These are phyloP conservation scores for Myxozyma lipomycoides DNA, from an alignment of 805 yeast species.

Conservation along the genomic window DNA sequence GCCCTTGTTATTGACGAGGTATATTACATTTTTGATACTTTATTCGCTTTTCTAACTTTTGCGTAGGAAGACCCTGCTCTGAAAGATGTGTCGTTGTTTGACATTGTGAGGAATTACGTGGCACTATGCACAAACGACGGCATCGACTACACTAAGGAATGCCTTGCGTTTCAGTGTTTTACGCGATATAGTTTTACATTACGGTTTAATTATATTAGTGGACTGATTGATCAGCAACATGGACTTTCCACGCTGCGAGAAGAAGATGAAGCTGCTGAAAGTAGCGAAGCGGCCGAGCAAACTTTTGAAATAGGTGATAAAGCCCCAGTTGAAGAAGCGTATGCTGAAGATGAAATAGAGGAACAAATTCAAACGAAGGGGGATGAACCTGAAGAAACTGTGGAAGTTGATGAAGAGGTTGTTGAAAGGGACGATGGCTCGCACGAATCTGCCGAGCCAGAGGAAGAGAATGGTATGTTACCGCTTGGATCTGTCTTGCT, in stretches of 20 bases:
- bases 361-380: background rate
- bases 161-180: slow-evolving; percentile 5
- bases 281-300: background rate
- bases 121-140: slow-evolving; percentile 15
- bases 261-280: background rate
- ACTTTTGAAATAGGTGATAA: background rate
- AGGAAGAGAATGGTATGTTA: background rate
- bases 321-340: background rate
- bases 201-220: slow-evolving; percentile 21
- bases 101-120: slow-evolving; percentile 19
- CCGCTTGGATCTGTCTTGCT: background rate
- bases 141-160: slow-evolving; percentile 1
- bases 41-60: background rate
- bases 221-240: slow-evolving; percentile 16
- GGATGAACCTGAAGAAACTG: background rate
- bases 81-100: slow-evolving; percentile 22
- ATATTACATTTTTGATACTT: background rate
- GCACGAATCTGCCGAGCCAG: background rate
- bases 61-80: slow-evolving; percentile 18
- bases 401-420: slow-evolving; percentile 2
- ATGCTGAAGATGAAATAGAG: background rate
- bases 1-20: slow-evolving; percentile 19
- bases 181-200: slow-evolving; percentile 17
- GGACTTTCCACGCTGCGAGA: slow-evolving; percentile 12
- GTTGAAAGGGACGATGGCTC: slow-evolving; percentile 1